These are phyloP conservation scores for Alternaria brassicicola DNA, from an alignment of 2,329 filamentous ascomycete genomes.

Conservation along the genomic window DNA sequence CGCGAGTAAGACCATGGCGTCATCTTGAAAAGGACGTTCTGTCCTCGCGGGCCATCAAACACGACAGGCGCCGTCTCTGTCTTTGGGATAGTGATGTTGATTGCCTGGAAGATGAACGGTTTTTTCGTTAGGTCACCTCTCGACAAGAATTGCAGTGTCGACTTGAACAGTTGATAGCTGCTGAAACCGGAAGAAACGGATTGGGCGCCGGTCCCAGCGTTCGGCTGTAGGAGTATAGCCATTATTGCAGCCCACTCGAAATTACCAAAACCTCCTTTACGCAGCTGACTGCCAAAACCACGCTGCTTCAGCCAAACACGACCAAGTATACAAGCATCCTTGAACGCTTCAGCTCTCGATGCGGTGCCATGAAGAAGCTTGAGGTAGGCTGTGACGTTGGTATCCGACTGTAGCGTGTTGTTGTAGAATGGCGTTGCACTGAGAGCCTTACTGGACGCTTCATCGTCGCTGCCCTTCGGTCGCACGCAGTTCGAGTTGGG, in stretches of 20 bases:
- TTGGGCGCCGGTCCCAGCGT: constrained; percentile 72
- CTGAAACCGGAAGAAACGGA: constrained; percentile 81
- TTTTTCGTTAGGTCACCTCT: constrained; percentile 73
- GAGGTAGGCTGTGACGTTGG: constrained; percentile 74
- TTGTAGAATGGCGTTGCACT: constrained; percentile 85
- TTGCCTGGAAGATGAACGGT: constrained; percentile 61
- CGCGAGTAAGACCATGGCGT: constrained; percentile 78
- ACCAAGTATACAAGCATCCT: constrained; percentile 84
- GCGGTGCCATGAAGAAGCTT: constrained; percentile 74
- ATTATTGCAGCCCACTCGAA: constrained; percentile 89
- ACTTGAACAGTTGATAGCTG: constrained; percentile 94
- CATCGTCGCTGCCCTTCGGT: constrained; percentile 55
- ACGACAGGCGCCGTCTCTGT: constrained; percentile 68
- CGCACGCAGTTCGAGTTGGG: constrained; percentile 74
- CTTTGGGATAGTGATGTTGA: constrained; percentile 40
- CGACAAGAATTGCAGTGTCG: constrained; percentile 84
- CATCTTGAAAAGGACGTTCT: constrained; percentile 93
- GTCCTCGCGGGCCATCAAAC: constrained; percentile 73
- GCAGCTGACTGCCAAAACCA: constrained; percentile 73
- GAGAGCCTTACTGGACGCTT: constrained; percentile 43
- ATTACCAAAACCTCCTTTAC: constrained; percentile 83
- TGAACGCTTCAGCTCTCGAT: constrained; percentile 73
- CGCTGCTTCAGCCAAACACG: constrained; percentile 88
- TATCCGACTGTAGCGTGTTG: constrained; percentile 79
- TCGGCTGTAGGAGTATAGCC: constrained; percentile 79